Evolutionary conservation across 2,329 filamentous ascomycete genomes (phyloP).

Genomic region (Beauveria scarabaeidicola): DNA sequence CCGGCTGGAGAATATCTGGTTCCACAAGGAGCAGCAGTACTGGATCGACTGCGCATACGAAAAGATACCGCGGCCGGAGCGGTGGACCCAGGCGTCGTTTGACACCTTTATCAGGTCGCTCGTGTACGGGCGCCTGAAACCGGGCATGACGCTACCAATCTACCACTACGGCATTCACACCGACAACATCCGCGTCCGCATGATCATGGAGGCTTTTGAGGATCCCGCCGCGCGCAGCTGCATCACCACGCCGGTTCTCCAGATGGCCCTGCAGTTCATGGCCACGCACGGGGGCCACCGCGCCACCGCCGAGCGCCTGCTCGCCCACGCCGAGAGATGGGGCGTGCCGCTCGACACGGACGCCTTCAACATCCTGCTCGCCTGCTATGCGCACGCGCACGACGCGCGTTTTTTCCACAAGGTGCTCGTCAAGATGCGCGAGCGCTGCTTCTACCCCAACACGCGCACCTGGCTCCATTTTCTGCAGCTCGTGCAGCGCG

Average conservation of each 20-base stretch:
- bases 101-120: constrained; percentile 34
- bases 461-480: constrained; percentile 41
- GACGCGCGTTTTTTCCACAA: constrained; percentile 34
- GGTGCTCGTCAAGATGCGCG: constrained; percentile 33
- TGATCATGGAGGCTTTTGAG: constrained; percentile 32
- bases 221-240: constrained; percentile 24
- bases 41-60: constrained; percentile 28
- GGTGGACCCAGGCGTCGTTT: constrained; percentile 35
- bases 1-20: constrained; percentile 23
- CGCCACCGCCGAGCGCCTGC: constrained; percentile 26
- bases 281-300: constrained; percentile 26
- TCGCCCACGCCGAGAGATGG: constrained; percentile 27
- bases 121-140: constrained; percentile 28
- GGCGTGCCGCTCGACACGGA: constrained; percentile 36
- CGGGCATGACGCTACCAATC: constrained; percentile 24
- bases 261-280: constrained; percentile 37
- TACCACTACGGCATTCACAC: constrained; percentile 29
- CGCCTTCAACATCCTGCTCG: constrained; percentile 40
- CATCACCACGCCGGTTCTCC: constrained; percentile 33
- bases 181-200: constrained; percentile 28
- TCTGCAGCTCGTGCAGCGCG: constrained; percentile 47
- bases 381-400: constrained; percentile 29
- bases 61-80: constrained; percentile 28
- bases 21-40: constrained; percentile 25
- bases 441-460: constrained; percentile 31